phyloP scores from a whole-genome alignment of 306 rosid genomes.

The Cucurbita argyrosperma region DNA sequence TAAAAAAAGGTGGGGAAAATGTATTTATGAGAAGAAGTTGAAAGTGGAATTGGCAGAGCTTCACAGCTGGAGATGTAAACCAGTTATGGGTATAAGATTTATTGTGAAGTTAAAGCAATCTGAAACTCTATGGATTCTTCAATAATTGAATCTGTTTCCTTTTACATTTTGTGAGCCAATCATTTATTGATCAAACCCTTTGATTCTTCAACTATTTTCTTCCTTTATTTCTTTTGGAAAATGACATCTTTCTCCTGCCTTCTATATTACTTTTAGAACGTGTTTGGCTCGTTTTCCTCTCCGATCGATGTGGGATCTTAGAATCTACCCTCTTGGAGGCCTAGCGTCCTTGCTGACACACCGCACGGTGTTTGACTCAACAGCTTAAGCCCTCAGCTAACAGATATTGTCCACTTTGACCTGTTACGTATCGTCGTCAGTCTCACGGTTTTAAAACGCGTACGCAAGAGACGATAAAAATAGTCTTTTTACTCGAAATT shows the following conservation, averaged over 20 bases:
- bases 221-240: not conserved
- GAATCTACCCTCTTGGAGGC: too few species aligned
- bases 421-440: too few species aligned
- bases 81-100: not conserved
- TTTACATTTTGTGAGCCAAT: not conserved
- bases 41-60: slow-evolving; percentile 2
- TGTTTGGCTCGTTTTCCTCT: too few species aligned
- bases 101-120: not conserved
- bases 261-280: too few species aligned
- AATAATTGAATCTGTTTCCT: slow-evolving; percentile 3
- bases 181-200: not conserved
- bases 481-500: not conserved
- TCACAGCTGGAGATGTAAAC: slow-evolving; percentile 13
- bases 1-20: not conserved
- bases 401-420: too few species aligned
- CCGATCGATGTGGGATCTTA: too few species aligned
- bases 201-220: not conserved
- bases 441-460: too few species aligned
- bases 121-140: not conserved
- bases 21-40: not conserved
- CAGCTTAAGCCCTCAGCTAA: too few species aligned
- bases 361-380: too few species aligned
- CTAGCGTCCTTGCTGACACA: too few species aligned
- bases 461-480: not conserved
- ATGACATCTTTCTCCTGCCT: not conserved